These are phyloP conservation scores for Raphanus raphanistrum DNA, from an alignment of 345 rosid genomes.

Conservation along the genomic window DNA sequence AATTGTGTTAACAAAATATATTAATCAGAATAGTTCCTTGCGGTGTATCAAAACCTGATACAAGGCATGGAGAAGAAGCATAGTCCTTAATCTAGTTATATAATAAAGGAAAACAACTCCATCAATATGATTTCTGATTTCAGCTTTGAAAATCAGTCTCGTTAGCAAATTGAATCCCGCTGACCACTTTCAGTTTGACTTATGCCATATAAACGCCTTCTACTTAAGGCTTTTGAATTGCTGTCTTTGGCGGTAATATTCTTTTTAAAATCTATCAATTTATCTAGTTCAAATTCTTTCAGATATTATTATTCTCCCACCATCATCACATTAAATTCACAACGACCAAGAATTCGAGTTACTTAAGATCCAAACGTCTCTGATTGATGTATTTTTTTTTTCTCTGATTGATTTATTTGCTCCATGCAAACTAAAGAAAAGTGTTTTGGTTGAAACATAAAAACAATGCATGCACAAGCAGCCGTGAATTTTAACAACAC, in stretches of 20 bases:
- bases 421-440: constrained; percentile 11
- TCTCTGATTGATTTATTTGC: background rate
- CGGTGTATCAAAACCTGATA: constrained; percentile 8
- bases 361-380: background rate
- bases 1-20: background rate
- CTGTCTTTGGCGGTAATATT: no score
- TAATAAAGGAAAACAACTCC: background rate
- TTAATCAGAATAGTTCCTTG: constrained; percentile 6
- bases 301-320: background rate
- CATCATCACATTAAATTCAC: background rate
- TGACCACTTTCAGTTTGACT: no score
- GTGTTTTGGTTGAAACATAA: constrained; percentile 12
- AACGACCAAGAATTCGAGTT: background rate
- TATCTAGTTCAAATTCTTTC: background rate
- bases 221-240: no score
- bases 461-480: constrained; percentile 44
- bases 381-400: constrained; percentile 4
- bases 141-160: background rate
- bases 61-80: constrained; percentile 4
- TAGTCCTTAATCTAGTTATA: background rate
- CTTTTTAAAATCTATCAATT: background rate
- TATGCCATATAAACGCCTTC: no score
- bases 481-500: constrained; percentile 28
- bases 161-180: background rate
- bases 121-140: background rate